Evolutionary conservation across 192 early-diverging fungal genomes (phyloP).

Genomic region (Gaertneriomyces sp.): DNA sequence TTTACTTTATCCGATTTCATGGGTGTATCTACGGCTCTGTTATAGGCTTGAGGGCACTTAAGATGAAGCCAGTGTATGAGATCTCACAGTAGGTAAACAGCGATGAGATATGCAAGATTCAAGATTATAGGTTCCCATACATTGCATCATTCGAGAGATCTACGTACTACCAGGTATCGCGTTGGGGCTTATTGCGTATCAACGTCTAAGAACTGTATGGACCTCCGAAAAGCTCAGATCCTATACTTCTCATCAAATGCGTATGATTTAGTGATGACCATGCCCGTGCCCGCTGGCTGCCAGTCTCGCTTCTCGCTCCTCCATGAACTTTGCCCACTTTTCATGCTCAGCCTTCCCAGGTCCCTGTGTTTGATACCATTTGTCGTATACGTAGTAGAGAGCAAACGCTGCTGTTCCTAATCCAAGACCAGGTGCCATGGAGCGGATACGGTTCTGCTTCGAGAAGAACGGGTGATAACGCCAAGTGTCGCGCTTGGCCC

Average conservation of each 20-base stretch:
- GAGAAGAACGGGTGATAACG: conserved; percentile 44
- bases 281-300: conserved; percentile 23
- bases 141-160: too few species aligned
- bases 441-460: conserved; percentile 17
- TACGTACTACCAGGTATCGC: too few species aligned
- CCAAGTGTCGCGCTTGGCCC: conserved; percentile 47
- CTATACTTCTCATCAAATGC: not conserved
- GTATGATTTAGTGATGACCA: conserved; percentile 10
- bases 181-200: too few species aligned
- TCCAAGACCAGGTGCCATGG: conserved; percentile 41
- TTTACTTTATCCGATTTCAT: too few species aligned
- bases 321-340: conserved; percentile 40
- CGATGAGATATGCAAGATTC: too few species aligned
- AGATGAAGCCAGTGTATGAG: too few species aligned
- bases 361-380: conserved; percentile 42
- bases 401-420: conserved; percentile 35
- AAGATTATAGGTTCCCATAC: too few species aligned
- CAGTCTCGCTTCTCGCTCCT: conserved; percentile 38
- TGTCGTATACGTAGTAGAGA: conserved; percentile 45
- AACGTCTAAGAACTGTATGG: too few species aligned
- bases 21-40: too few species aligned
- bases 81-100: too few species aligned
- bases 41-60: too few species aligned
- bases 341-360: conserved; percentile 41
- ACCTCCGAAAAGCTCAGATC: not conserved